phyloP scores from a whole-genome alignment of 441 rosid species.

The Dalechampia spathulata region DNA sequence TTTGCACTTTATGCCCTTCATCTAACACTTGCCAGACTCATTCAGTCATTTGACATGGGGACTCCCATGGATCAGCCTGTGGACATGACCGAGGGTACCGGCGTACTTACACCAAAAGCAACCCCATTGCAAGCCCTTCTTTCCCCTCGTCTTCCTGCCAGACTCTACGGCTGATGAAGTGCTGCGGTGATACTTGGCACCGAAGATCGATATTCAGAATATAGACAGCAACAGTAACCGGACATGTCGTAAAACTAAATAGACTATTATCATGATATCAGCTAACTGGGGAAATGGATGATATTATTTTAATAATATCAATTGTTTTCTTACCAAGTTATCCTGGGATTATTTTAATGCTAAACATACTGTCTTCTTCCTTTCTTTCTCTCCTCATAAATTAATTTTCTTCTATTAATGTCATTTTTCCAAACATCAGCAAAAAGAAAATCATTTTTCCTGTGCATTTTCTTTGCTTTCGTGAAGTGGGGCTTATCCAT shows the following conservation, averaged over 20 bases:
- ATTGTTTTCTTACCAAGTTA: background rate
- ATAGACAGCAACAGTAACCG: too few species aligned
- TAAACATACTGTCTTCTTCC: background rate
- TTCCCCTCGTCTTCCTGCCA: slow-evolving; percentile 22
- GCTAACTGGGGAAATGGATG: background rate
- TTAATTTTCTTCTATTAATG: background rate
- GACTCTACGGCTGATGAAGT: slow-evolving; percentile 13
- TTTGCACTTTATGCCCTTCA: slow-evolving; percentile 29
- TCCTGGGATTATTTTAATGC: background rate
- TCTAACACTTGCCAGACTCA: too few species aligned
- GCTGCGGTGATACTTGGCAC: too few species aligned
- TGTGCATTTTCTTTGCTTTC: too few species aligned
- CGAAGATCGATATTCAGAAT: too few species aligned
- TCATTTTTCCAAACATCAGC: background rate
- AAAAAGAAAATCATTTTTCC: background rate
- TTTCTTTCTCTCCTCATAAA: background rate
- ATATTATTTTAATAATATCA: too few species aligned
- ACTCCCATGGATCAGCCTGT: slow-evolving; percentile 18
- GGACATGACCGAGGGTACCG: slow-evolving; percentile 35
- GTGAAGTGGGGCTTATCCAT: background rate
- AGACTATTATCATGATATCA: background rate
- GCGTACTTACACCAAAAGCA: slow-evolving; percentile 30
- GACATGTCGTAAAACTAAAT: too few species aligned
- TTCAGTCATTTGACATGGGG: slow-evolving; percentile 30
- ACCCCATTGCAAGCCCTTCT: slow-evolving; percentile 34